Percentiles rank a stretch among this genome's conserved stretches.
These are phyloP conservation scores for Xylaria sp. DNA, from an alignment of 2,329 filamentous ascomycete species.

Conservation along the genomic window DNA sequence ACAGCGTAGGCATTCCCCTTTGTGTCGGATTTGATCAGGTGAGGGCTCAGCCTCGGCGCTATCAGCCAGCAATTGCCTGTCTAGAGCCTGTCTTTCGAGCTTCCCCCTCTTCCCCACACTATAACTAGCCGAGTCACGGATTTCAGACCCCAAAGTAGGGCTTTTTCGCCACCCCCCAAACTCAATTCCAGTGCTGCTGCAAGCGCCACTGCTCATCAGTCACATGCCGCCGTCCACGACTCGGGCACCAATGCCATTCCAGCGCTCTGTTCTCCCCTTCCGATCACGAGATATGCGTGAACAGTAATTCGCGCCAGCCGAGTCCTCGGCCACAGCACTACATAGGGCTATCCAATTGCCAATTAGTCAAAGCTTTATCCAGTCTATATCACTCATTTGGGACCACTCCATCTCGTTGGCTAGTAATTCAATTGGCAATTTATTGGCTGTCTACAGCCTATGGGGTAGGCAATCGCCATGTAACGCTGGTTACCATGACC, in stretches of 20 bases:
- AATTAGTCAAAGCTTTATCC: conserved; percentile 19
- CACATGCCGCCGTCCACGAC: conserved; percentile 37
- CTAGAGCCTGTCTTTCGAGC: conserved; percentile 17
- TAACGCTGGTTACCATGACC: not conserved
- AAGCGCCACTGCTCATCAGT: conserved; percentile 37
- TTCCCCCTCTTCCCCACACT: conserved; percentile 29
- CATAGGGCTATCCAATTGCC: conserved; percentile 17
- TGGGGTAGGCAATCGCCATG: not conserved
- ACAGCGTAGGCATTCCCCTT: conserved; percentile 18
- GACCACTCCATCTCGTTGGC: conserved; percentile 13
- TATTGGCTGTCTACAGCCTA: not conserved
- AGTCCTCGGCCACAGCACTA: conserved; percentile 19
- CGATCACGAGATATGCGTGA: conserved; percentile 32
- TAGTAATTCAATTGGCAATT: conserved; percentile 21
- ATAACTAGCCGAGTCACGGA: conserved; percentile 22
- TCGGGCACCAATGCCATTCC: conserved; percentile 36
- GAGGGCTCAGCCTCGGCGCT: conserved; percentile 39
- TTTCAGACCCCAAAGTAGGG: conserved; percentile 19
- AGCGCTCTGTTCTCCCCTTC: conserved; percentile 19
- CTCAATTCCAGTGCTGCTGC: conserved; percentile 29
- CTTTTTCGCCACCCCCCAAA: conserved; percentile 23
- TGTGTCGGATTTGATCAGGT: conserved; percentile 39
- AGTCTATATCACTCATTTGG: conserved; percentile 17
- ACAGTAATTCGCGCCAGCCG: conserved; percentile 33
- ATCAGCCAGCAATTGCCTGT: conserved; percentile 28